A percentile compares a stretch with the other conserved stretches of the same genome.
Evolutionary conservation across 2,329 filamentous ascomycete genomes (phyloP).

Genomic region (Xylaria sp.): DNA sequence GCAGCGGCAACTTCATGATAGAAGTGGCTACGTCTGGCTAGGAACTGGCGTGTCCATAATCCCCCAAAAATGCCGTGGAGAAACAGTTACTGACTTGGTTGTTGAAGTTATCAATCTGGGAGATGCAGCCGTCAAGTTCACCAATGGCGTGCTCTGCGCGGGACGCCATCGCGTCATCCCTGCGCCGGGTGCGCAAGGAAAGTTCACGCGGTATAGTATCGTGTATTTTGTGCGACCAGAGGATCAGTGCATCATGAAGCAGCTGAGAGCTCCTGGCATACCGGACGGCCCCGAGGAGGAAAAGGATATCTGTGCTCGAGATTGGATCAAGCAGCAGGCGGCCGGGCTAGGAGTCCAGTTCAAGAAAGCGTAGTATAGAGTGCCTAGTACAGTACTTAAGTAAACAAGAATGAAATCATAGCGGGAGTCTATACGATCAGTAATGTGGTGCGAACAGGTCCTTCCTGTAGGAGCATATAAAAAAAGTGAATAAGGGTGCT

Average conservation of each 20-base stretch:
- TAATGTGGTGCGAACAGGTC: too few relatives aligned
- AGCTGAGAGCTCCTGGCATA: constrained; percentile 41
- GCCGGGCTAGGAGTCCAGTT: constrained; percentile 40
- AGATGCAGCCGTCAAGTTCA: constrained; percentile 53
- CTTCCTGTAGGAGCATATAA: too few relatives aligned
- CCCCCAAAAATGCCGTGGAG: background rate
- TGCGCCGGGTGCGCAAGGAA: constrained; percentile 48
- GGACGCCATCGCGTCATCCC: constrained; percentile 53
- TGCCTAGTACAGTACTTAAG: too few relatives aligned
- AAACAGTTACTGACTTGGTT: background rate
- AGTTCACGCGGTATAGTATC: constrained; percentile 50
- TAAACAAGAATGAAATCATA: too few relatives aligned
- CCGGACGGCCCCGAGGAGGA: constrained; percentile 43
- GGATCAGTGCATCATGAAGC: constrained; percentile 48
- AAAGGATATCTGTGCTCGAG: constrained; percentile 41
- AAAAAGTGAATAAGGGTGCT: too few relatives aligned
- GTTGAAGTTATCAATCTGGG: constrained; percentile 52
- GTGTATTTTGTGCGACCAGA: constrained; percentile 53
- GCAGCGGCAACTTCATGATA: background rate
- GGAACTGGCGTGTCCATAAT: background rate
- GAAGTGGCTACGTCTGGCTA: background rate
- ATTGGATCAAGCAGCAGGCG: constrained; percentile 47
- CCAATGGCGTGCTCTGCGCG: constrained; percentile 50
- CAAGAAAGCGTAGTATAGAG: constrained; percentile 5
- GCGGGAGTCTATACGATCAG: too few relatives aligned